Base-by-base conservation (phyloP, 768 basidiomycete genomes). In the Nidularia sp. region DNA sequence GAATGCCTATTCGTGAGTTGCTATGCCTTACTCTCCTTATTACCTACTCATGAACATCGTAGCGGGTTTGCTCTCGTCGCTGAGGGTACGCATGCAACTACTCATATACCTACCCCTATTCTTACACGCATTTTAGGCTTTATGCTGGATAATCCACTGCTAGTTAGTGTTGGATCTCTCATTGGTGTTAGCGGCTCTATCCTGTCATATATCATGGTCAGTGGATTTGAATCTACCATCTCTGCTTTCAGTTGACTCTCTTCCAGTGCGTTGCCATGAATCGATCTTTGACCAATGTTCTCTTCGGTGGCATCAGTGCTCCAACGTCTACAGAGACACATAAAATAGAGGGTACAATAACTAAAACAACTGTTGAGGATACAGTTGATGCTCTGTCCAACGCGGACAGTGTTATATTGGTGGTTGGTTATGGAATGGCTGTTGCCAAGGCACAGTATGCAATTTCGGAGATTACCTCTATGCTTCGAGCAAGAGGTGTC, bases 101-200 rank as follows among this genome's bases (percentile, higher is more conserved):
- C 25, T 25, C 3, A 25, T 25, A 25, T 25, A 1, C 25, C 25
- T 3, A 25, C 25, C 3, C 25, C 25, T 25, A 25, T 25, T 25
- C 25, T 13, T 45, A 9, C 6, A 29, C 25, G n/a, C 10, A 46
- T 36, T 12, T 13, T 47, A 84, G 83, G 90, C 5, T 90, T 94
- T 62, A 94, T 94, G 92, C 66, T 93, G 57, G 88, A 93, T 60
- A 93, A 93, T 62, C 81, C 90, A 12, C 75, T 93, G 8, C 70
- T 93, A 44, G 90, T 89, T 1, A 89, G 88, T 0, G 81, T 94
- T 34, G 92, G 92, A 12, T 87, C 91, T 18, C 70, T 94, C 46
- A 94, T 94, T 53, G 92, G 91, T 36, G 92, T 93, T 62, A 90
- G 88, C 67, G 92, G 92, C 46, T 91, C 89, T 10, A 94, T 94